Evolutionary conservation across 2,329 filamentous ascomycete genomes (phyloP), one percentile per base, ranked within the genome.

Genomic region (Alternaria arborescens): DNA sequence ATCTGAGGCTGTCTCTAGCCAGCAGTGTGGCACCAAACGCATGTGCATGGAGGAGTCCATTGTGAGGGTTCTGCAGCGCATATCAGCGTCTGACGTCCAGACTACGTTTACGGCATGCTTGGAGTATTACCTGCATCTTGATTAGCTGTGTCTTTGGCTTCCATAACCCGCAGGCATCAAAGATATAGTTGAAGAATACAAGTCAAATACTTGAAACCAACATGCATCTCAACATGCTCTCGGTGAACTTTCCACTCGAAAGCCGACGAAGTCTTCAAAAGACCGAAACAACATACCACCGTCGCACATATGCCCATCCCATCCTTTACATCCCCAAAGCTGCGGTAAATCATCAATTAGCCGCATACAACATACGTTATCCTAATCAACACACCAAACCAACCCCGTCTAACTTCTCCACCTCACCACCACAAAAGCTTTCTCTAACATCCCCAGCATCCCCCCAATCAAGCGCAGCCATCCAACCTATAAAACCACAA

Each of bases 111-210:
- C 11, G 8, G 14, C 46, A 50, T 38, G 8, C 18, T 8, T 36
- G 16, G 8, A 8, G 14, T 7, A 3, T 4, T 5, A 8, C 1
- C 20, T 2, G 16, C 4, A 4, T 8, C 32, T 36, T 34, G 20
- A 1, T 36, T 22, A 26, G 32, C 20, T 14, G 3, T 20, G n/a
- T 14, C 5, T n/a, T 18, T 10, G 16, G 14, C 8, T 10, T 18
- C 5, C 20, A 14, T 3, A n/a, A 3, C 1, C 2, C 8, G 2
- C 3, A n/a, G 4, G 8, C 16, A 50, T 5, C 8, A 3, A 5
- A 12, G 0, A 7, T 16, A 3, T 12, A 18, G 5, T 38, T 1
- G 12, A n/a, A 14, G 16, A 24, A 32, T 34, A 11, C 40, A 11
- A 36, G 16, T 24, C 6, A 14, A 36, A 12, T n/a, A n/a, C 22